Percentiles rank a stretch among this genome's conserved stretches.
These are phyloP conservation scores for Ballota nigra DNA, from an alignment of 257 asterid species.

Conservation along the genomic window DNA sequence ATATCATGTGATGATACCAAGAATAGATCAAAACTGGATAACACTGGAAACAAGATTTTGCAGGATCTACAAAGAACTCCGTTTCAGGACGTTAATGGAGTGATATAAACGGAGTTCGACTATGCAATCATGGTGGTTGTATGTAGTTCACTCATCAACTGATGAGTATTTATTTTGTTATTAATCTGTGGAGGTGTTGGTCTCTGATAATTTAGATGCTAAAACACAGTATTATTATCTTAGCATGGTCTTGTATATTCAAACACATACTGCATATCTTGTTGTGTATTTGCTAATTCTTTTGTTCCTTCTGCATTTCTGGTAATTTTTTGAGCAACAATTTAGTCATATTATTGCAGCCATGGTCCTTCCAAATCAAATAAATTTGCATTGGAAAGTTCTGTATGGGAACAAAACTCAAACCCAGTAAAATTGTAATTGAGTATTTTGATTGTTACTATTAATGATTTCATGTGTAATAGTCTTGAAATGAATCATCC, in stretches of 20 bases:
- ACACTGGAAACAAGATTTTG: slow-evolving; percentile 36
- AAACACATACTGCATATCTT: background rate
- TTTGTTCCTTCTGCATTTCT: background rate
- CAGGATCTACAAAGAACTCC: slow-evolving; percentile 59
- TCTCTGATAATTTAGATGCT: background rate
- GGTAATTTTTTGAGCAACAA: background rate
- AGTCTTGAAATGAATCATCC: no score
- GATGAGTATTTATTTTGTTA: slow-evolving; percentile 22
- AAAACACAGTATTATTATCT: background rate
- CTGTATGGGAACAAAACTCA: no score
- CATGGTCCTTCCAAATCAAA: no score
- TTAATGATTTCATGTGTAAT: no score
- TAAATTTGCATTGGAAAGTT: no score
- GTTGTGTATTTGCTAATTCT: background rate
- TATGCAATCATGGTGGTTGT: slow-evolving; percentile 11
- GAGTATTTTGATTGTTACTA: no score
- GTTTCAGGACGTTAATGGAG: slow-evolving; percentile 56
- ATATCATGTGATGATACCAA: slow-evolving; percentile 23
- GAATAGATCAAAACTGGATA: slow-evolving; percentile 25
- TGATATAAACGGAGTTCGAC: slow-evolving; percentile 8
- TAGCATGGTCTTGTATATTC: background rate
- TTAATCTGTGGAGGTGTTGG: background rate
- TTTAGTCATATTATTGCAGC: background rate
- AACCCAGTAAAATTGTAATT: no score
- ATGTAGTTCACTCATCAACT: slow-evolving; percentile 24